Conservation (phyloP, 2,329 filamentous ascomycete species). For the Talaromyces atroroseus region DNA sequence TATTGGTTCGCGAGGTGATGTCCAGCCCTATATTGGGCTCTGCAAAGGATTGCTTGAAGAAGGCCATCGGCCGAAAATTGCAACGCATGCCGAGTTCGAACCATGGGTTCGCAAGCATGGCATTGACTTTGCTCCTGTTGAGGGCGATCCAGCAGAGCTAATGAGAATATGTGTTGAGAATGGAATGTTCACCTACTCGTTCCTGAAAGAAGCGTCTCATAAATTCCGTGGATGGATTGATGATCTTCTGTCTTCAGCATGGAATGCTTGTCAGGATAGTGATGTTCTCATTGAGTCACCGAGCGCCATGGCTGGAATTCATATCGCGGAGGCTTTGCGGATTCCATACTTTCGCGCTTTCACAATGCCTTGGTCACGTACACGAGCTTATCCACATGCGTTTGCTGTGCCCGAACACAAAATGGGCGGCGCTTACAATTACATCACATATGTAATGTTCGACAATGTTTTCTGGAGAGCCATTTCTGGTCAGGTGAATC, state of each 20-base stretch:
- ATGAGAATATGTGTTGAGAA: slow-evolving; percentile 97
- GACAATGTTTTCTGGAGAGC: slow-evolving; percentile 96
- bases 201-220: slow-evolving; percentile 77
- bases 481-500: slow-evolving; percentile 84
- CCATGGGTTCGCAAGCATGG: slow-evolving; percentile 87
- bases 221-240: slow-evolving; percentile 96
- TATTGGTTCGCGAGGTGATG: slow-evolving; percentile 91
- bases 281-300: slow-evolving; percentile 93
- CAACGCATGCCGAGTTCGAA: slow-evolving; percentile 86
- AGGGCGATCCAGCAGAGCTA: slow-evolving; percentile 85
- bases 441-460: slow-evolving; percentile 91
- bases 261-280: slow-evolving; percentile 74
- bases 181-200: slow-evolving; percentile 91
- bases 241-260: slow-evolving; percentile 74
- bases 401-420: slow-evolving; percentile 91
- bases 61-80: slow-evolving; percentile 80
- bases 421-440: slow-evolving; percentile 93
- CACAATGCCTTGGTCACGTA: slow-evolving; percentile 98
- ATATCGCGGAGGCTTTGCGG: slow-evolving; percentile 86
- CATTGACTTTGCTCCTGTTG: slow-evolving; percentile 84
- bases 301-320: slow-evolving; percentile 94
- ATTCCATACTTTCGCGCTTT: slow-evolving; percentile 98
- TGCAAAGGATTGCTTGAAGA: slow-evolving; percentile 86
- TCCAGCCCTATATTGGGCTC: slow-evolving; percentile 94
- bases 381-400: slow-evolving; percentile 90